A percentile compares a stretch with the other conserved stretches of the same genome.
Conservation (phyloP, 1,284 basidiomycete genomes). For the Schizophyllum commune region DNA sequence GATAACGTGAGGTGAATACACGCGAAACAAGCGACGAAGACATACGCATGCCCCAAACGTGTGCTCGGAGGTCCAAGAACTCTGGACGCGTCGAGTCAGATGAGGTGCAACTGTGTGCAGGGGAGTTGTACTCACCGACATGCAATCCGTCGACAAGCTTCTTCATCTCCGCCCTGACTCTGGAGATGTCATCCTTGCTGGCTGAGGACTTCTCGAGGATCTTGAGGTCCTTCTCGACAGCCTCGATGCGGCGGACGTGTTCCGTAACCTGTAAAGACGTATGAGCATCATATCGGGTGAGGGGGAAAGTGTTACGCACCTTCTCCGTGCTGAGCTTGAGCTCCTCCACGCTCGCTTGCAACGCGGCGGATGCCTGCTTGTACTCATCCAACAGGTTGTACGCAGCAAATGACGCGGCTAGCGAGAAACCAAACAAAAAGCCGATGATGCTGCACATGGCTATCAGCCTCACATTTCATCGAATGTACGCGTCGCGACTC, state of each 20-base stretch:
- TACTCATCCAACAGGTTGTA: constrained; percentile 89
- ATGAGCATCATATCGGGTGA: neutral
- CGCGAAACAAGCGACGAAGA: constrained; percentile 16
- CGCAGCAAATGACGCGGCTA: constrained; percentile 77
- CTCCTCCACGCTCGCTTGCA: constrained; percentile 84
- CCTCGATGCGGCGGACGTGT: constrained; percentile 79
- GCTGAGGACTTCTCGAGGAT: constrained; percentile 59
- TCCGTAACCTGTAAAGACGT: constrained; percentile 60
- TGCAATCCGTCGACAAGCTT: constrained; percentile 77
- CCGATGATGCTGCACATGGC: constrained; percentile 63
- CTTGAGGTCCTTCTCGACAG: constrained; percentile 84
- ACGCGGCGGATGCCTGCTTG: constrained; percentile 73
- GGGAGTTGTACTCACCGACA: constrained; percentile 45
- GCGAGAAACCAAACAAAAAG: constrained; percentile 84
- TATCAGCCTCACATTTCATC: constrained; percentile 9
- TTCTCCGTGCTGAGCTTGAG: constrained; percentile 79
- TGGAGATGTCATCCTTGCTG: constrained; percentile 72
- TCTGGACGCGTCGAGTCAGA: constrained; percentile 33
- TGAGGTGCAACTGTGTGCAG: neutral
- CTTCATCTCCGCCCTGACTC: constrained; percentile 74
- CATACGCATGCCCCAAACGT: constrained; percentile 82
- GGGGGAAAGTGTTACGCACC: constrained; percentile 28
- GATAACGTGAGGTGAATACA: neutral
- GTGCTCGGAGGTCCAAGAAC: constrained; percentile 67
- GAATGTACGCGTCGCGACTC: constrained; percentile 20